Evolutionary conservation across 2,329 filamentous ascomycete species (phyloP).

Genomic region (Lasiodiplodia sp.): DNA sequence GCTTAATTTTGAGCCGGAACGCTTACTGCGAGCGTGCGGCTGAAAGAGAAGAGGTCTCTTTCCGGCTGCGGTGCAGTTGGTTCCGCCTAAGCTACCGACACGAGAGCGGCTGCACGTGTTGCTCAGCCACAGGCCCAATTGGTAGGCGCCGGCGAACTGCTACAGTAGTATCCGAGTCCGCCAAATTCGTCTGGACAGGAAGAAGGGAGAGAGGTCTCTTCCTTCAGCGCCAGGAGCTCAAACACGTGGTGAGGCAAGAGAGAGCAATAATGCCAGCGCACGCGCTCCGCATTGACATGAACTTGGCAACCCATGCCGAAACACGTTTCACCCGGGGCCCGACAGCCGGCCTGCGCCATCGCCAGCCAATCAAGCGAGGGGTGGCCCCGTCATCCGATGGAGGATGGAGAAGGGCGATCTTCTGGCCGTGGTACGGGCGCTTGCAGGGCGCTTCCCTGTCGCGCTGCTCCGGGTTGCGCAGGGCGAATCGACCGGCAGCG

Average conservation of each 20-base stretch:
- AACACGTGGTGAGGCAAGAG: conserved; percentile 15
- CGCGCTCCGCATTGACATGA: conserved; percentile 7
- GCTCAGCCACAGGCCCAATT: neutral
- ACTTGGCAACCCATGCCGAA: conserved; percentile 15
- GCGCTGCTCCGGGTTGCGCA: neutral
- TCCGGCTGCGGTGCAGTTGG: too few species aligned
- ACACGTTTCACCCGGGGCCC: conserved; percentile 13
- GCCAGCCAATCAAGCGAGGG: neutral
- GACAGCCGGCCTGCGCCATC: neutral
- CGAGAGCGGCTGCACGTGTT: neutral
- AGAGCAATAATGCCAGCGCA: neutral
- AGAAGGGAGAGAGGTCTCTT: neutral
- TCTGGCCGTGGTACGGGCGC: neutral
- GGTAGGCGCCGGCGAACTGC: neutral
- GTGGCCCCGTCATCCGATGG: conserved; percentile 1
- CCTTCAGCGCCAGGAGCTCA: neutral
- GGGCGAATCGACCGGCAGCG: conserved; percentile 3
- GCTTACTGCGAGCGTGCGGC: too few species aligned
- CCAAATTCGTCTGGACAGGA: neutral
- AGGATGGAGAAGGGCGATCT: neutral
- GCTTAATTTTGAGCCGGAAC: too few species aligned
- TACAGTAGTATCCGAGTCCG: neutral
- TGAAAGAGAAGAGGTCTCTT: neutral
- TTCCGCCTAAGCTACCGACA: neutral
- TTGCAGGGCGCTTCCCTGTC: conserved; percentile 17